These are phyloP conservation scores for Urostyla sp. DNA, from an alignment of 73 alveolate genomes.

Conservation along the genomic window DNA sequence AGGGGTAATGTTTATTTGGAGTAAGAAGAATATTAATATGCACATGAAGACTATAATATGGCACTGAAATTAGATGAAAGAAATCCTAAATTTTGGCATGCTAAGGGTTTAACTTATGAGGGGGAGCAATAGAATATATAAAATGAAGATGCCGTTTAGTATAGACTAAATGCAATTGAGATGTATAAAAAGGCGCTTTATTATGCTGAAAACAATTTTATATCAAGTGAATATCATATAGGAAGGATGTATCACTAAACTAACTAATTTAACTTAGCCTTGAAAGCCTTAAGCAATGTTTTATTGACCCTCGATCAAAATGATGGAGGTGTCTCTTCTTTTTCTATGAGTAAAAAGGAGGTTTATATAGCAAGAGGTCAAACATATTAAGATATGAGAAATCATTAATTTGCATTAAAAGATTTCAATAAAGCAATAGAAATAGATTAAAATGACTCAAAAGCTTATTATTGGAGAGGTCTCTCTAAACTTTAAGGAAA, in stretches of 20 bases:
- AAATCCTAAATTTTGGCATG: conserved; percentile 86
- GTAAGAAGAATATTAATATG: conserved; percentile 69
- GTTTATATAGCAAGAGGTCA: conserved; percentile 85
- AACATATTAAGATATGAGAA: conserved; percentile 89
- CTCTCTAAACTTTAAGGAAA: conserved; percentile 75
- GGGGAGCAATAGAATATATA: conserved; percentile 51
- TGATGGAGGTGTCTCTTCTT: too few relatives aligned
- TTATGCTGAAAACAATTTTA: conserved; percentile 52
- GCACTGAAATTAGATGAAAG: conserved; percentile 80
- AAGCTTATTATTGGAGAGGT: conserved; percentile 87
- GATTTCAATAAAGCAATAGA: conserved; percentile 86
- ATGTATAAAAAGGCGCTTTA: conserved; percentile 80
- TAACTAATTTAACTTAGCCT: conserved; percentile 81
- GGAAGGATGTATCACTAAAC: conserved; percentile 83
- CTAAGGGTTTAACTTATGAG: conserved; percentile 91
- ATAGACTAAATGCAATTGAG: conserved; percentile 78
- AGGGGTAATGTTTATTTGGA: conserved; percentile 88
- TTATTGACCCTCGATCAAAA: too few relatives aligned
- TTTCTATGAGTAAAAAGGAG: conserved; percentile 72
- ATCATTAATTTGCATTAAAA: conserved; percentile 79
- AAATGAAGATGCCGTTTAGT: not conserved
- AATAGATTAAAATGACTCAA: conserved; percentile 70
- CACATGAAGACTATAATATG: conserved; percentile 84
- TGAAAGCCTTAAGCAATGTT: conserved; percentile 78
- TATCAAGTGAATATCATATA: conserved; percentile 73